These are phyloP conservation scores for Fusarium camptoceras DNA, from an alignment of 2,329 filamentous ascomycete species.

Conservation along the genomic window DNA sequence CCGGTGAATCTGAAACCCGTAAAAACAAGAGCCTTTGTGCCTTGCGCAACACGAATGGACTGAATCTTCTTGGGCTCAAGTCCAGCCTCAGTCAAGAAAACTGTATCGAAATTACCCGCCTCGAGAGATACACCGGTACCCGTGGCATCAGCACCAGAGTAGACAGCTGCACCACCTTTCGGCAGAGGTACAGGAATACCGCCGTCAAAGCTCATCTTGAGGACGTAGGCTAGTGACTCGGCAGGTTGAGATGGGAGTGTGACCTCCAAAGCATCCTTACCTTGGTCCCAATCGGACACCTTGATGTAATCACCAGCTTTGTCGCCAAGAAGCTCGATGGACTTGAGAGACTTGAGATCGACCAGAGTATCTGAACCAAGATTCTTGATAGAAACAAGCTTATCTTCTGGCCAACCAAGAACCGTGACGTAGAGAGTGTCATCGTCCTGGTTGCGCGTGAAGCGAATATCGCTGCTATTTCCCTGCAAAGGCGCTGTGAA, in stretches of 20 bases:
- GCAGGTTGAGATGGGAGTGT: neutral
- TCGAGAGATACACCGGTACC: conserved; percentile 5
- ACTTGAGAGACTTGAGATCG: neutral
- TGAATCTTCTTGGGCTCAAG: neutral
- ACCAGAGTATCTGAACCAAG: conserved; percentile 2
- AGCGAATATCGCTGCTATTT: conserved; percentile 20
- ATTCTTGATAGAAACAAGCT: neutral
- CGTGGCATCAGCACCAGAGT: neutral
- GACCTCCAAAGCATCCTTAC: conserved; percentile 3
- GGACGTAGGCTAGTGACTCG: conserved; percentile 1
- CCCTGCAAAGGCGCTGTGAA: conserved; percentile 8
- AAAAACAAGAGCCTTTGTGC: neutral
- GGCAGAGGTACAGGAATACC: conserved; percentile 8
- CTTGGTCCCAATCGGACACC: neutral
- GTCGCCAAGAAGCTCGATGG: conserved; percentile 4
- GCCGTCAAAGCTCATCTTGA: conserved; percentile 5
- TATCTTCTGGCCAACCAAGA: conserved; percentile 12
- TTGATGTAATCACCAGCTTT: neutral
- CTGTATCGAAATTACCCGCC: neutral
- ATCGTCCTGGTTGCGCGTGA: conserved; percentile 8
- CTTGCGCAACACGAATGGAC: conserved; percentile 2
- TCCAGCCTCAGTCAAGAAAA: conserved; percentile 12
- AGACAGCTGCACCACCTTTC: neutral
- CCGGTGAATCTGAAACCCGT: neutral
- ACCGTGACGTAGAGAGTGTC: conserved; percentile 7